These are phyloP conservation scores for Torrubiella hemipterigena DNA, from an alignment of 2,329 filamentous ascomycete genomes.

Conservation along the genomic window DNA sequence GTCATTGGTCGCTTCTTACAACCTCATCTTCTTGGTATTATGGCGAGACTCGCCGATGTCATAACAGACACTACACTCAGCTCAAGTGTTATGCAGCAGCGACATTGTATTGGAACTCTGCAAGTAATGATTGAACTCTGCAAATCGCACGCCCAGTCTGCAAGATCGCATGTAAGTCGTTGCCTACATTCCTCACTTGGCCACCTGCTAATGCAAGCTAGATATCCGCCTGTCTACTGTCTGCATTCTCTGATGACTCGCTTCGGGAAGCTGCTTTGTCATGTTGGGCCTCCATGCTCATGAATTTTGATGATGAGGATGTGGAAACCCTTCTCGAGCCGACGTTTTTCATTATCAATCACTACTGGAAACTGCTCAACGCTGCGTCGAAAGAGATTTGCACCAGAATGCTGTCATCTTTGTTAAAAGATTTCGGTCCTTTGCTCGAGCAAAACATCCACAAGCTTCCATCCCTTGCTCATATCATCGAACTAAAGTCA, in stretches of 20 bases:
- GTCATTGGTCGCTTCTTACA: constrained; percentile 66
- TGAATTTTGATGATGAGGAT: constrained; percentile 64
- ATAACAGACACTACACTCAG: constrained; percentile 55
- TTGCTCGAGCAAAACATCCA: constrained; percentile 56
- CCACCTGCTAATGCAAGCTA: constrained; percentile 26
- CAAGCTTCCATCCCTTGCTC: constrained; percentile 65
- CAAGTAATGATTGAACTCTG: constrained; percentile 78
- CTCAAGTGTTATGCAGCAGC: constrained; percentile 54
- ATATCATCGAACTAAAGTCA: constrained; percentile 56
- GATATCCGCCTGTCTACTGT: constrained; percentile 87
- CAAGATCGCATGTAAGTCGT: constrained; percentile 72
- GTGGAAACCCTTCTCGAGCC: constrained; percentile 72
- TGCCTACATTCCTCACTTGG: too few species aligned
- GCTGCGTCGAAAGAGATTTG: constrained; percentile 46
- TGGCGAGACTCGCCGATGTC: constrained; percentile 66
- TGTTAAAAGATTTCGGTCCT: constrained; percentile 50
- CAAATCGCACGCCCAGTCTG: constrained; percentile 60
- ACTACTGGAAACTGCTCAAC: constrained; percentile 64
- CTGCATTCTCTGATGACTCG: constrained; percentile 61
- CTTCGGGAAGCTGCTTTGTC: constrained; percentile 71
- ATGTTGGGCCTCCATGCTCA: constrained; percentile 74
- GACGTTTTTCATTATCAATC: constrained; percentile 76
- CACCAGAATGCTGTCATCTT: constrained; percentile 47
- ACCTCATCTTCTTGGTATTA: constrained; percentile 73
- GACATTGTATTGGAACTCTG: constrained; percentile 68